Evolutionary conservation across 805 yeast genomes (phyloP).

Genomic region (Yarrowia bubula): DNA sequence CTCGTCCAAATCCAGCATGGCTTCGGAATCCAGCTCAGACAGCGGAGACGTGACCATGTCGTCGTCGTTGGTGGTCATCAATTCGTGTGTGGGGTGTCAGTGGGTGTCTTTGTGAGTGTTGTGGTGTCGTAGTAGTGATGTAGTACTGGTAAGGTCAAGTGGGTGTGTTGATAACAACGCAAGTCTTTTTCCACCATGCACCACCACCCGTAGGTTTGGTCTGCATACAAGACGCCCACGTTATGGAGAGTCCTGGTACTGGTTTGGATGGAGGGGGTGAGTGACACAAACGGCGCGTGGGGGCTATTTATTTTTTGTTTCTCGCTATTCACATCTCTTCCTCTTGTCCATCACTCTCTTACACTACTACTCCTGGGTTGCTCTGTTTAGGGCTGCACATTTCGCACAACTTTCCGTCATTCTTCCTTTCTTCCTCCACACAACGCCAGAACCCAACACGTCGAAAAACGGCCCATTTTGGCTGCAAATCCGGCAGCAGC

Average conservation of each 20-base stretch:
- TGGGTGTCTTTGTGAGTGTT: neutral
- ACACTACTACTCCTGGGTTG: too few relatives aligned
- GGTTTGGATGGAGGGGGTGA: neutral
- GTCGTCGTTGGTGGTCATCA: conserved; percentile 25
- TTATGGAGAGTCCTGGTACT: too few relatives aligned
- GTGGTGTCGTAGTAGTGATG: neutral
- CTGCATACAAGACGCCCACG: conserved; percentile 20
- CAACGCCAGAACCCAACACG: too few relatives aligned
- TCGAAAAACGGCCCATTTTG: too few relatives aligned
- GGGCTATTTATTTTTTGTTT: neutral
- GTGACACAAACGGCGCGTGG: neutral
- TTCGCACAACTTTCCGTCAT: too few relatives aligned
- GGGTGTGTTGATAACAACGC: conserved; percentile 18
- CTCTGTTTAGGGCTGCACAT: too few relatives aligned
- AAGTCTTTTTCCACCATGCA: conserved; percentile 25
- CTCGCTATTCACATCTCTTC: too few relatives aligned
- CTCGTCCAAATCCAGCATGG: conserved; percentile 19
- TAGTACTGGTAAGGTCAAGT: too few relatives aligned
- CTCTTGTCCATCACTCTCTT: too few relatives aligned
- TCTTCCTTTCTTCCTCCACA: too few relatives aligned
- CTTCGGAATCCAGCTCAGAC: conserved; percentile 26
- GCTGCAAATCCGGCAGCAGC: too few relatives aligned
- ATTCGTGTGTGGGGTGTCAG: neutral
- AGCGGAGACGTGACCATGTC: conserved; percentile 28
- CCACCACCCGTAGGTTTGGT: neutral